These are phyloP conservation scores for Wickerhamomyces sydowiorum DNA, from an alignment of 805 yeast species.

Conservation along the genomic window DNA sequence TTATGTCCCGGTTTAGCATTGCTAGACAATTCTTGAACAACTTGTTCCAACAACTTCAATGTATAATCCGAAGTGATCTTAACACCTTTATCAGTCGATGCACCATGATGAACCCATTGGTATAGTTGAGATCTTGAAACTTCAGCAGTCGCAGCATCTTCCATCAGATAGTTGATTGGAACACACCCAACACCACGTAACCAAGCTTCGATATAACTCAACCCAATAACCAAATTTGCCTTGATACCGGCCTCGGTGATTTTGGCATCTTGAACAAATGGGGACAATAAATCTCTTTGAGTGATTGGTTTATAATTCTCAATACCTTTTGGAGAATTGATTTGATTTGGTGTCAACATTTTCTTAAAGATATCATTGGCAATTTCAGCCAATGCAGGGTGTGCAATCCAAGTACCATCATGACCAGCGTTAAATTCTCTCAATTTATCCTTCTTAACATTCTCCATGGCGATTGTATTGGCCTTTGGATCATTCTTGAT, in stretches of 20 bases:
- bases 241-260: slow-evolving; percentile 68
- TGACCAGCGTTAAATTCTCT: slow-evolving; percentile 76
- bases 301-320: slow-evolving; percentile 38
- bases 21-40: slow-evolving; percentile 45
- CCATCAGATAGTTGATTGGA: slow-evolving; percentile 82
- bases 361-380: slow-evolving; percentile 69
- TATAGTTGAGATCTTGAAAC: slow-evolving; percentile 77
- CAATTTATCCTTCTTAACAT: slow-evolving; percentile 68
- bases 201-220: slow-evolving; percentile 84
- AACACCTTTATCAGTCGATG: slow-evolving; percentile 51
- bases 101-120: slow-evolving; percentile 79
- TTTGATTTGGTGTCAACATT: slow-evolving; percentile 82
- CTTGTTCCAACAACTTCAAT: slow-evolving; percentile 50
- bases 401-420: slow-evolving; percentile 89
- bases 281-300: slow-evolving; percentile 55
- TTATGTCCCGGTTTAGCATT: slow-evolving; percentile 57
- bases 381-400: slow-evolving; percentile 73
- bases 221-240: slow-evolving; percentile 68
- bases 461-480: slow-evolving; percentile 62
- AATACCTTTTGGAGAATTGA: slow-evolving; percentile 30
- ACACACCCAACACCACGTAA: slow-evolving; percentile 79
- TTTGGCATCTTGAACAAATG: slow-evolving; percentile 54
- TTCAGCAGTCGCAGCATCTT: slow-evolving; percentile 88
- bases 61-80: slow-evolving; percentile 57
- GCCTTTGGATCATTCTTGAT: slow-evolving; percentile 63